These are phyloP conservation scores for Cardamine occulta DNA, from an alignment of 345 rosid genomes.

Conservation along the genomic window DNA sequence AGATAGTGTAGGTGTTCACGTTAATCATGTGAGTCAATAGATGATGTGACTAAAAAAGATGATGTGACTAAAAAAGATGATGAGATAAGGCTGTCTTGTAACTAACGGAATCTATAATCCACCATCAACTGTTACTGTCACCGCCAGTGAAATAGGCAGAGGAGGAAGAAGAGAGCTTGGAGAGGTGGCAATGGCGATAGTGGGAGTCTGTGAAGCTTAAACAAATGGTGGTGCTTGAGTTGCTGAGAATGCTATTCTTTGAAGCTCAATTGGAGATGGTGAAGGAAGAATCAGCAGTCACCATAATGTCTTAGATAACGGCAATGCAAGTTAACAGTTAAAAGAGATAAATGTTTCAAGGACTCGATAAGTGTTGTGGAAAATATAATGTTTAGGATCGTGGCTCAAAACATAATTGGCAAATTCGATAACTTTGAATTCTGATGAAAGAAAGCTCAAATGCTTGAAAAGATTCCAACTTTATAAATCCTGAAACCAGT, in stretches of 20 bases:
- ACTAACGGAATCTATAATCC: not conserved
- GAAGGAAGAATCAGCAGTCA: conserved; percentile 1
- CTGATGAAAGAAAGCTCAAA: not conserved
- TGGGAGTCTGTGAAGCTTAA: conserved; percentile 63
- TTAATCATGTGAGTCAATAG: too few relatives aligned
- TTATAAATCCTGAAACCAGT: conserved; percentile 24
- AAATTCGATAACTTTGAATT: not conserved
- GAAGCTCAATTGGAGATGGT: conserved; percentile 64
- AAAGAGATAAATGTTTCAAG: not conserved
- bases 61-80: not conserved
- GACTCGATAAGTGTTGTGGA: not conserved
- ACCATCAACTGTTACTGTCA: conserved; percentile 35
- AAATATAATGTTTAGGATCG: not conserved
- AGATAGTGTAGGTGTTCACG: not conserved
- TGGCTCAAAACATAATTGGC: not conserved
- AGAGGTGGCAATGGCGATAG: conserved; percentile 58
- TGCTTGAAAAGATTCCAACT: conserved; percentile 16
- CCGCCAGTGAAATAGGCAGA: not conserved
- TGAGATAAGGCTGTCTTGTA: not conserved
- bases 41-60: not conserved
- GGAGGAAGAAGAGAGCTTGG: conserved; percentile 42
- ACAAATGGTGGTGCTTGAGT: conserved; percentile 80
- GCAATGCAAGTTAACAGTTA: conserved; percentile 9
- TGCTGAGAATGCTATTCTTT: conserved; percentile 72
- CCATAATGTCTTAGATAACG: not conserved